Conservation (phyloP, 805 yeast species). For the Wickerhamiella spandovensis region DNA sequence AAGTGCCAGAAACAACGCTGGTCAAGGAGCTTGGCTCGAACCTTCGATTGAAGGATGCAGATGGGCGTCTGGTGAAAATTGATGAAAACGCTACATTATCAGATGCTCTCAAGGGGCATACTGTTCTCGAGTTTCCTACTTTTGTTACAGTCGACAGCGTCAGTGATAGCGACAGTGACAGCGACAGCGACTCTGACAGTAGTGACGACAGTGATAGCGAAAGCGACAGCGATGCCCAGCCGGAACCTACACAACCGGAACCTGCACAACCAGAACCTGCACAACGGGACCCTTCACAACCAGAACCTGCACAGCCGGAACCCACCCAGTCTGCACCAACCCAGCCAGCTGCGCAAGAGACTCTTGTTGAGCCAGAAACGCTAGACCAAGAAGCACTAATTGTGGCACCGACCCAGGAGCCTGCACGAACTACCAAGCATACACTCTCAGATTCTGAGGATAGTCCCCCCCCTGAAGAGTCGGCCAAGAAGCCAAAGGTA, state of each 20-base stretch:
- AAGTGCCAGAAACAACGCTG: slow-evolving; percentile 4
- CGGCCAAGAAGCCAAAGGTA: not conserved
- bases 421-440: not conserved
- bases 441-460: not conserved
- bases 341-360: too few relatives aligned
- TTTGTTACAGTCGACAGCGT: slow-evolving; percentile 23
- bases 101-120: slow-evolving; percentile 38
- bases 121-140: slow-evolving; percentile 71
- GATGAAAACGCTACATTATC: slow-evolving; percentile 27
- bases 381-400: too few relatives aligned
- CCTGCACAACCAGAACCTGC: too few relatives aligned
- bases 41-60: slow-evolving; percentile 14
- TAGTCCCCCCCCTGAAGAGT: not conserved
- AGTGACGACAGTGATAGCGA: slow-evolving; percentile 12
- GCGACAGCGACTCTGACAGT: slow-evolving; percentile 8
- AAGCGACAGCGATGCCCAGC: not conserved
- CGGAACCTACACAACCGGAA: too few relatives aligned
- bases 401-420: not conserved
- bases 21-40: slow-evolving; percentile 1
- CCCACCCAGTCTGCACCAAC: too few relatives aligned
- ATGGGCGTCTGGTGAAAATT: slow-evolving; percentile 12
- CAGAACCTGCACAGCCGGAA: too few relatives aligned
- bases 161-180: slow-evolving; percentile 8
- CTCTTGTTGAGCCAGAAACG: too few relatives aligned
- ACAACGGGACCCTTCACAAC: too few relatives aligned